These are phyloP conservation scores for Pythium periplocum DNA, from an alignment of 352 stramenopile genomes.

Conservation along the genomic window DNA sequence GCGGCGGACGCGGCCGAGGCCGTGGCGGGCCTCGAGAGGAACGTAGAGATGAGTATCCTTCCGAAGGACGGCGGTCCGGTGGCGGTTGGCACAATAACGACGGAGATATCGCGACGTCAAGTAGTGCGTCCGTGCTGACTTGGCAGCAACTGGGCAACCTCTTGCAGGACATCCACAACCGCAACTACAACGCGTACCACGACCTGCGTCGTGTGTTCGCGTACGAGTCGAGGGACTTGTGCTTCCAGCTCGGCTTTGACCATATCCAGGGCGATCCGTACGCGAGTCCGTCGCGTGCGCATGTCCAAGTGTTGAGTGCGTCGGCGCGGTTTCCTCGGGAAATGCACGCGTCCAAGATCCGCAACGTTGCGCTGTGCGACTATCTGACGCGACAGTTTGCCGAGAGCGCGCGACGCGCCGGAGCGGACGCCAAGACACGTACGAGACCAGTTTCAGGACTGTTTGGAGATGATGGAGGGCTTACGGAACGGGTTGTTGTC, in stretches of 20 bases:
- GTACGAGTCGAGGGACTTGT: constrained; percentile 22
- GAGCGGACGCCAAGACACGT: constrained; percentile 60
- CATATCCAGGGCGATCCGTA: constrained; percentile 95
- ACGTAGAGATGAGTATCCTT: neutral
- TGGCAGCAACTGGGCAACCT: constrained; percentile 46
- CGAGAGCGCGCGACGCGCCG: constrained; percentile 37
- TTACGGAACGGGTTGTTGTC: constrained; percentile 2
- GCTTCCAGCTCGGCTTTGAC: constrained; percentile 88
- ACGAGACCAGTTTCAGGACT: neutral
- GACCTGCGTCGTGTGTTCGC: constrained; percentile 47
- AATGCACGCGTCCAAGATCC: constrained; percentile 69
- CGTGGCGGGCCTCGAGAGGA: constrained; percentile 12
- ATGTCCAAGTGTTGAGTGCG: constrained; percentile 74
- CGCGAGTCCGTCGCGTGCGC: constrained; percentile 91
- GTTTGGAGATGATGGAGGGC: constrained; percentile 18
- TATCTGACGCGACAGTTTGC: constrained; percentile 88
- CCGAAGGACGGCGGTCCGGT: constrained; percentile 13
- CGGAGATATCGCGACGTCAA: constrained; percentile 5
- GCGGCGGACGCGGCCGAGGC: constrained; percentile 32
- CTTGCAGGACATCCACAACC: constrained; percentile 52
- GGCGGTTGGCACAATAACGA: constrained; percentile 18
- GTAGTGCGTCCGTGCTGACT: constrained; percentile 9
- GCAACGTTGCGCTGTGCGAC: constrained; percentile 86
- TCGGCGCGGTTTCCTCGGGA: constrained; percentile 79
- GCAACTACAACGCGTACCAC: constrained; percentile 86